Base-by-base conservation (phyloP, 2,329 filamentous ascomycete species). In the Chrysoporthe deuterocubensis region DNA sequence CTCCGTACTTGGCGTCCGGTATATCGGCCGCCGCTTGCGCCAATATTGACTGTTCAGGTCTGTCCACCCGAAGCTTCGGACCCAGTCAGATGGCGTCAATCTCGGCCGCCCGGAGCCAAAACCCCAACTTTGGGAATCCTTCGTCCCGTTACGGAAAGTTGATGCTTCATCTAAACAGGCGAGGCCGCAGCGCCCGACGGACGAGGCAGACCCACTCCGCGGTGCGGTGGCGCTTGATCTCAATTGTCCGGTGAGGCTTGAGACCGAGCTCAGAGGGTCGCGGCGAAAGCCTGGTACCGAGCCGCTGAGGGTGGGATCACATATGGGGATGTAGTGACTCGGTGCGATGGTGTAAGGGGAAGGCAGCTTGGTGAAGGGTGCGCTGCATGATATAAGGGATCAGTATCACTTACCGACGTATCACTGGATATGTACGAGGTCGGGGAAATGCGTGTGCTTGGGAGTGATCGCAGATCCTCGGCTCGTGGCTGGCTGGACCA, bases 31-130 rank as follows among this genome's bases (percentile, higher is more conserved):
- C 21, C 7, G 37, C 57, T 13, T 44, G 57, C 56, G n/a, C 62
- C 57, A 65, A 54, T 34, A 50, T 40, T 60, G 46, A 57, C 62
- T 48, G 42, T 48, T 34, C 42, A 56, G 37, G n/a, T 48, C 48
- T 43, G 26, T 46, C 11, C 40, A 37, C 46, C 54, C 26, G 44
- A 44, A 34, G 21, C 26, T 62, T 32, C 13, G 57, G 42, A 18
- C 43, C 37, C 37, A 63, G 67, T 58, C 59, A 67, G 50, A 64
- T 67, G 57, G 64, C 64, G 60, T 58, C 64, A 64, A 66, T 21
- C 44, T 6, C 43, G 18, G 18, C 54, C n/a, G 43, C 26, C 48
- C 52, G 46, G 40, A 2, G 13, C 9, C 32, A 32, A 40, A 37
- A 14, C 43, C 44, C 44, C 63, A 54, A 37, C 60, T 43, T 68